Base-by-base conservation (phyloP, 768 basidiomycete species). In the Hypholoma sublateritium region DNA sequence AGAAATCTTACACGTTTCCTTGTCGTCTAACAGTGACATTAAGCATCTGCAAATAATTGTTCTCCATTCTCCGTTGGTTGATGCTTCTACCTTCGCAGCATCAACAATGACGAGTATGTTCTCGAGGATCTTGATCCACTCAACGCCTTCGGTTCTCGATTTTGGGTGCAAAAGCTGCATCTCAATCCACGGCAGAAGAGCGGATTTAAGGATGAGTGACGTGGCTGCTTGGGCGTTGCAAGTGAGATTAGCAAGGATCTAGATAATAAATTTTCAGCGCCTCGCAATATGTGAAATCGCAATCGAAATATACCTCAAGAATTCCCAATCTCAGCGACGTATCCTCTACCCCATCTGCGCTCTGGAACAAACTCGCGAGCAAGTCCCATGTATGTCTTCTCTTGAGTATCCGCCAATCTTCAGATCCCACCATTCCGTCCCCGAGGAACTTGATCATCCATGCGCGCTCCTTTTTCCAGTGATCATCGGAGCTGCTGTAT, bases 381-480 rank as follows among this genome's bases (percentile, higher is more conserved):
- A 96, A 74, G 59, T 93, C 92, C 90, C 93, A 96, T 0, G 91
- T 93, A 65, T 94, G 91, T 24, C 95, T 74, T 44, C 92, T 78
- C 63, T 86, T 86, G 53, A 95, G 69, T 2, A 93, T 80, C 32
- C 78, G 79, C 94, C 95, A 97, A 64, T 98, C 95, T 41, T 84
- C 80, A 0, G 79, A 77, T 47, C 85, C 80, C 60, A 78, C 78
- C 82, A 93, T 87, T 0, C 91, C 92, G 58, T 96, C 93, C 0
- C 87, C 78, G 37, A 97, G 71, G 70, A 93, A 91, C 39, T 82
- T 79, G 34, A 96, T 73, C 25, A 96, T 95, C 95, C 95, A 98
- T 1, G 79, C 79, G n/a, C 93, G 78, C 65, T 96, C 93, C 70
- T 86, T 89, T 72, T 85, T 89, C 89, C 91, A 94, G 13, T 88